Percentiles rank a stretch among this genome's conserved stretches.
Evolutionary conservation across 306 rosid genomes (phyloP).

Genomic region (Betula pendula): DNA sequence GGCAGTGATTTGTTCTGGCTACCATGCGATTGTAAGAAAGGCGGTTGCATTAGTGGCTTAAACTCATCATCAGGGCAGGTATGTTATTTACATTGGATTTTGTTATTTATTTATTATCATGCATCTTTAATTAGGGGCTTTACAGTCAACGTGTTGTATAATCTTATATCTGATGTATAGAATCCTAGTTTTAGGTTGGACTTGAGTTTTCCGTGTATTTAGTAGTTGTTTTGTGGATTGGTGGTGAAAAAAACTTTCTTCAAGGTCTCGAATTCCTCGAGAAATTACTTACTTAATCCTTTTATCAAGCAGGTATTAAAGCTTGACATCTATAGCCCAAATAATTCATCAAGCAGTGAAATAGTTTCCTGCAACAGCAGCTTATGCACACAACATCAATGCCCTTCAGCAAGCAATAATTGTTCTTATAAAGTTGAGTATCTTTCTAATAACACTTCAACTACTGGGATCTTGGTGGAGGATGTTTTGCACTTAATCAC

Average conservation of each 20-base stretch:
- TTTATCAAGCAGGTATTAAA: constrained; percentile 33
- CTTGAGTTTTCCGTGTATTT: not conserved
- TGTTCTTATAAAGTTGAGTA: constrained; percentile 62
- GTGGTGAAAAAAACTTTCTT: constrained; percentile 11
- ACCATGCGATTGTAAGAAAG: constrained; percentile 72
- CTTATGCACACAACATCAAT: constrained; percentile 44
- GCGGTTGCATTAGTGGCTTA: constrained; percentile 42
- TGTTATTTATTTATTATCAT: not conserved
- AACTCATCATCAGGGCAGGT: constrained; percentile 40
- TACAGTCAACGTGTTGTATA: too few relatives aligned
- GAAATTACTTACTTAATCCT: constrained; percentile 23
- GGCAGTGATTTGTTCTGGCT: constrained; percentile 95
- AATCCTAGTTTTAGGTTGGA: not conserved
- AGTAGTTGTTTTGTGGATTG: not conserved
- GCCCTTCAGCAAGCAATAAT: constrained; percentile 46
- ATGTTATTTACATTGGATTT: constrained; percentile 6
- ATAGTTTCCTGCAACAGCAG: constrained; percentile 61
- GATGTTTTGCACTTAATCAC: constrained; percentile 75
- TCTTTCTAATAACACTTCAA: constrained; percentile 62
- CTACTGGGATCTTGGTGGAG: constrained; percentile 72
- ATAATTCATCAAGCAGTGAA: constrained; percentile 59
- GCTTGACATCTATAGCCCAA: constrained; percentile 63
- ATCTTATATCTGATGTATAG: not conserved
- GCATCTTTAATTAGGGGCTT: too few relatives aligned
- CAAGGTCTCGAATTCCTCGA: constrained; percentile 27